Conservation (phyloP, 2,329 filamentous ascomycete genomes). For the Byssochlamys sp. region DNA sequence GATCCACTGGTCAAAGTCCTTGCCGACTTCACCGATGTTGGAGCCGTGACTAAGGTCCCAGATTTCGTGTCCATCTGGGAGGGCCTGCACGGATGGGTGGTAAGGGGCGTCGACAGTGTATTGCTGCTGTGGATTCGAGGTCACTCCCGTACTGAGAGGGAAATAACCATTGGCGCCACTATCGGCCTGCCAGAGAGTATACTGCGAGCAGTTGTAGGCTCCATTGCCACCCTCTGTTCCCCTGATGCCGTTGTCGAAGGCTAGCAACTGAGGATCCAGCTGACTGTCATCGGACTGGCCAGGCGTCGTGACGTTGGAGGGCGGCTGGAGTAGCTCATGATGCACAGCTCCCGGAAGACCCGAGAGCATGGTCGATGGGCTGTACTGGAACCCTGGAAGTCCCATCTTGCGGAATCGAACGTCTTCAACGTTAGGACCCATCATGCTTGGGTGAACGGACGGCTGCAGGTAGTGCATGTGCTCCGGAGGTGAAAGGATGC, state of each 20-base stretch:
- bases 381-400: slow-evolving; percentile 21
- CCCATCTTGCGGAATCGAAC: slow-evolving; percentile 34
- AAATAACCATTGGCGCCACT: slow-evolving; percentile 11
- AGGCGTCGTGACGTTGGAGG: slow-evolving; percentile 15
- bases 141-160: slow-evolving; percentile 9
- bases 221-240: slow-evolving; percentile 6
- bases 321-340: slow-evolving; percentile 33
- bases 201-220: slow-evolving; percentile 10
- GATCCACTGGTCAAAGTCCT: slow-evolving; percentile 42
- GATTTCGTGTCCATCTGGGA: slow-evolving; percentile 24
- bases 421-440: slow-evolving; percentile 32
- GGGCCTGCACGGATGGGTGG: slow-evolving; percentile 21
- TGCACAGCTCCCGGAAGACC: slow-evolving; percentile 35
- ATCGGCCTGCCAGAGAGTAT: slow-evolving; percentile 16
- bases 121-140: slow-evolving; percentile 4
- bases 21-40: slow-evolving; percentile 28
- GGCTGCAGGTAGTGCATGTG: slow-evolving; percentile 45
- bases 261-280: slow-evolving; percentile 35
- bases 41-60: slow-evolving; percentile 31
- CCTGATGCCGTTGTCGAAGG: slow-evolving; percentile 16
- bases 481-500: slow-evolving; percentile 36
- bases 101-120: slow-evolving; percentile 10
- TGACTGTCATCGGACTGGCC: slow-evolving; percentile 20
- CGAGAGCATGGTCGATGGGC: slow-evolving; percentile 28
- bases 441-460: slow-evolving; percentile 34